phyloP scores from a whole-genome alignment of 2,329 filamentous ascomycete genomes.

The Canariomyces notabilis region DNA sequence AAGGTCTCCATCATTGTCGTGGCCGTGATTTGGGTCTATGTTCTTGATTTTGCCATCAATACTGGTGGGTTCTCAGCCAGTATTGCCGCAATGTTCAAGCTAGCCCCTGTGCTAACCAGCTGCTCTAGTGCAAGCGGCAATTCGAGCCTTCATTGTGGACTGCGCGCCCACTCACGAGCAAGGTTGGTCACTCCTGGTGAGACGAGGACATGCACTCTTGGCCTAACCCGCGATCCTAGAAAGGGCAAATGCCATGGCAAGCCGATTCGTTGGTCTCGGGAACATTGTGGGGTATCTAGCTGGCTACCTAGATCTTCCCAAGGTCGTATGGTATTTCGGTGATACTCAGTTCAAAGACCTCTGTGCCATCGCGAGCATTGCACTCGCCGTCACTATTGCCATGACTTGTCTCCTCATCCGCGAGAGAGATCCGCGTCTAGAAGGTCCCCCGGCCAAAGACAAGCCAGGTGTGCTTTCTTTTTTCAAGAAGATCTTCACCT shows the following conservation, averaged over 20 bases:
- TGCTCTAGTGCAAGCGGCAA: conserved; percentile 71
- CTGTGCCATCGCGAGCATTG: conserved; percentile 75
- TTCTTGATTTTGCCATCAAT: conserved; percentile 92
- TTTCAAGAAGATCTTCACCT: conserved; percentile 71
- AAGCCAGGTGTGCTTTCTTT: conserved; percentile 68
- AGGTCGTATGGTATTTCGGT: conserved; percentile 72
- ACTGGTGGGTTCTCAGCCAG: conserved; percentile 53
- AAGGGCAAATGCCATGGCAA: conserved; percentile 89
- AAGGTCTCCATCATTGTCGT: conserved; percentile 65
- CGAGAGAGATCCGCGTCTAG: conserved; percentile 75
- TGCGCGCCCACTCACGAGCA: conserved; percentile 90
- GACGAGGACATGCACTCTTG: neutral
- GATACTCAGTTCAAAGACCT: conserved; percentile 90
- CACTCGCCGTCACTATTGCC: conserved; percentile 62
- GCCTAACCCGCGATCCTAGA: conserved; percentile 41
- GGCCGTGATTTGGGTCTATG: conserved; percentile 81
- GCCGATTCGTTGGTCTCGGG: conserved; percentile 76
- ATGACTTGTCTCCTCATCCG: conserved; percentile 65
- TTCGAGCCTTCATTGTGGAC: conserved; percentile 90
- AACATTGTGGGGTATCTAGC: conserved; percentile 89
- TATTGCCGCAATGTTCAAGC: neutral
- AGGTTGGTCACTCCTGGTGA: conserved; percentile 31
- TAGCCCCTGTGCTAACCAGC: conserved; percentile 5
- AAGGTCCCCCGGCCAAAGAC: conserved; percentile 56
- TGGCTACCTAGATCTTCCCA: conserved; percentile 75